phyloP scores from a whole-genome alignment of 2,329 filamentous ascomycete species.

The Grosmannia penicillata region DNA sequence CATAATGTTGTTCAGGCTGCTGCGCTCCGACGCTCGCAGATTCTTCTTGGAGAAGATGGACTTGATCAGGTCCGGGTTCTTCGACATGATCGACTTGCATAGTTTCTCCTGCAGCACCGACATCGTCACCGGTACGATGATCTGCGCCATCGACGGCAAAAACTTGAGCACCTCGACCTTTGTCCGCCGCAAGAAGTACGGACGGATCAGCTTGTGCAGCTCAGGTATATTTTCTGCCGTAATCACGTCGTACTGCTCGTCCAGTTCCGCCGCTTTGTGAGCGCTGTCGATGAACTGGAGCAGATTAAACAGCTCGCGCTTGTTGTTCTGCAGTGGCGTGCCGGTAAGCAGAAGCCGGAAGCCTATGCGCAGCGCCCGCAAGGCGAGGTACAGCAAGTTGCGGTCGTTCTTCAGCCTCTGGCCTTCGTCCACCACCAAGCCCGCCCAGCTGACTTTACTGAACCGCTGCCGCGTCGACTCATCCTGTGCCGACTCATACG shows the following conservation, averaged over 20 bases:
- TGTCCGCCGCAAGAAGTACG: conserved; percentile 58
- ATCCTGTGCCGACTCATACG: conserved; percentile 78
- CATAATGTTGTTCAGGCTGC: conserved; percentile 82
- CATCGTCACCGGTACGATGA: conserved; percentile 95
- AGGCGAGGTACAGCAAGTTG: conserved; percentile 62
- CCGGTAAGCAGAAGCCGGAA: conserved; percentile 81
- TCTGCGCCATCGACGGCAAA: conserved; percentile 81
- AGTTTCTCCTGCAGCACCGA: conserved; percentile 84
- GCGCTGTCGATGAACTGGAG: conserved; percentile 77
- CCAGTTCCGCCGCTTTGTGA: conserved; percentile 55
- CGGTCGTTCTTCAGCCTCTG: conserved; percentile 91
- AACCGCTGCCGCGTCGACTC: conserved; percentile 52
- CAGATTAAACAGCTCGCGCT: conserved; percentile 89
- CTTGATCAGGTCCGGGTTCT: conserved; percentile 78
- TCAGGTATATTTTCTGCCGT: conserved; percentile 68
- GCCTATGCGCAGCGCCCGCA: conserved; percentile 59
- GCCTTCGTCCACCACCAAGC: conserved; percentile 85
- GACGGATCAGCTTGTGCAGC: conserved; percentile 70
- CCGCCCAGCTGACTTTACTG: conserved; percentile 63
- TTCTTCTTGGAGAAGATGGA: conserved; percentile 63
- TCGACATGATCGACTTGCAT: conserved; percentile 83
- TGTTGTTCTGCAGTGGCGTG: conserved; percentile 91
- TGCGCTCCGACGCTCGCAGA: conserved; percentile 55
- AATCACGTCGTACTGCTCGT: conserved; percentile 61
- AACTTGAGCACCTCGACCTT: conserved; percentile 86